Evolutionary conservation across 306 rosid genomes (phyloP).

Genomic region (Alnus glutinosa): DNA sequence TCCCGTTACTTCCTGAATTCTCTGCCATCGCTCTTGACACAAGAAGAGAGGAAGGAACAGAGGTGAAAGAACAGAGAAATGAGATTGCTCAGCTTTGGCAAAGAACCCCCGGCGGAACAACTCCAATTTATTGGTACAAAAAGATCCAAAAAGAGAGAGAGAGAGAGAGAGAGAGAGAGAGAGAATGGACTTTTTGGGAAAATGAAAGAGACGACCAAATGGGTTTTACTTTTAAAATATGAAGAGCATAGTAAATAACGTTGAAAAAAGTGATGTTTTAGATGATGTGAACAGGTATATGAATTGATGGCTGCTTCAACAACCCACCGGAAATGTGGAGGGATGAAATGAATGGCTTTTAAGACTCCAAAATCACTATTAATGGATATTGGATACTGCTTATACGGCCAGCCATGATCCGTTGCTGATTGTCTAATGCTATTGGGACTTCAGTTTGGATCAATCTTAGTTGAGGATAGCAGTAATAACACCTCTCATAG

Average conservation of each 20-base stretch:
- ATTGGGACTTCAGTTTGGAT: too few relatives aligned
- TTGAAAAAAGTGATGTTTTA: constrained; percentile 28
- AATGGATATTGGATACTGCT: too few relatives aligned
- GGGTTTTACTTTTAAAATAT: not conserved
- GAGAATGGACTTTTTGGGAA: constrained; percentile 18
- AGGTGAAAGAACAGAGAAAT: not conserved
- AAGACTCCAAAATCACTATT: not conserved
- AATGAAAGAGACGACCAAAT: constrained; percentile 13
- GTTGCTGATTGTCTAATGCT: too few relatives aligned
- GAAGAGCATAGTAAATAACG: constrained; percentile 28
- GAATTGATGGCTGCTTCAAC: constrained; percentile 51
- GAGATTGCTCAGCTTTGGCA: not conserved
- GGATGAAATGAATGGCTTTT: constrained; percentile 23
- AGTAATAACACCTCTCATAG: too few relatives aligned
- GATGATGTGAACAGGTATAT: constrained; percentile 4
- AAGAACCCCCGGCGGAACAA: constrained; percentile 5
- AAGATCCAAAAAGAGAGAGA: constrained; percentile 17
- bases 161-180: not conserved
- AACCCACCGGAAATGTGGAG: constrained; percentile 52
- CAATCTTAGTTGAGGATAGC: too few relatives aligned
- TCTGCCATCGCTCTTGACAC: constrained; percentile 49
- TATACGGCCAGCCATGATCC: too few relatives aligned
- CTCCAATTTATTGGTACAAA: constrained; percentile 46
- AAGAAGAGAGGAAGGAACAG: not conserved
- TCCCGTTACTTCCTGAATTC: constrained; percentile 36